phyloP scores from a whole-genome alignment of 176 grass and related monocot genomes.

The Lolium perenne region DNA sequence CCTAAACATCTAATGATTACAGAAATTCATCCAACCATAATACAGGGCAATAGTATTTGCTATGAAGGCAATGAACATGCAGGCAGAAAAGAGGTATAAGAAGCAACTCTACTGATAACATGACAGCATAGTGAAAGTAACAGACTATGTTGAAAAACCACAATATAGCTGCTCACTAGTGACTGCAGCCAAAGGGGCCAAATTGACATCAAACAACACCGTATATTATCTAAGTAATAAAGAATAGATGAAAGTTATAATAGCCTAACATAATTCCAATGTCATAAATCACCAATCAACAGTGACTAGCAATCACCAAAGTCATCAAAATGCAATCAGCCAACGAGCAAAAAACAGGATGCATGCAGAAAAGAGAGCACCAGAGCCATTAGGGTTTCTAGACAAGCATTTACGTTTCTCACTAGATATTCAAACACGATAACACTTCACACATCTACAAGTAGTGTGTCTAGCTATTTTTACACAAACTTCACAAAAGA shows the following conservation, averaged over 20 bases:
- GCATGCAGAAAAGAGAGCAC: neutral
- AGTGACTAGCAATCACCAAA: neutral
- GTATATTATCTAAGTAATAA: neutral
- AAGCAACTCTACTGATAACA: conserved; percentile 3
- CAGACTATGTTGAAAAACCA: neutral
- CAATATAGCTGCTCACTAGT: neutral
- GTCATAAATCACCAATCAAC: neutral
- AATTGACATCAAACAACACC: conserved; percentile 1
- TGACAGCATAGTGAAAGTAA: neutral
- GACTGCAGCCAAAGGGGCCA: neutral
- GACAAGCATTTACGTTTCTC: neutral
- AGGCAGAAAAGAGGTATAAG: neutral
- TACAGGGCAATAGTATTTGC: neutral
- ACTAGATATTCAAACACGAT: neutral
- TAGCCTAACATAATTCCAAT: neutral
- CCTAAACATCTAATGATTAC: neutral
- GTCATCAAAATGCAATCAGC: neutral
- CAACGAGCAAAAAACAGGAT: neutral
- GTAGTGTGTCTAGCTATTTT: neutral
- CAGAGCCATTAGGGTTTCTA: neutral
- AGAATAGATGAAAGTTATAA: neutral
- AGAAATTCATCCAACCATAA: neutral
- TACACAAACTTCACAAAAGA: neutral
- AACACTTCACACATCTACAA: neutral
- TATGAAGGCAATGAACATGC: conserved; percentile 10